These are phyloP conservation scores for Rhizopus stolonifer DNA, from an alignment of 371 early-diverging fungal species.

Conservation along the genomic window DNA sequence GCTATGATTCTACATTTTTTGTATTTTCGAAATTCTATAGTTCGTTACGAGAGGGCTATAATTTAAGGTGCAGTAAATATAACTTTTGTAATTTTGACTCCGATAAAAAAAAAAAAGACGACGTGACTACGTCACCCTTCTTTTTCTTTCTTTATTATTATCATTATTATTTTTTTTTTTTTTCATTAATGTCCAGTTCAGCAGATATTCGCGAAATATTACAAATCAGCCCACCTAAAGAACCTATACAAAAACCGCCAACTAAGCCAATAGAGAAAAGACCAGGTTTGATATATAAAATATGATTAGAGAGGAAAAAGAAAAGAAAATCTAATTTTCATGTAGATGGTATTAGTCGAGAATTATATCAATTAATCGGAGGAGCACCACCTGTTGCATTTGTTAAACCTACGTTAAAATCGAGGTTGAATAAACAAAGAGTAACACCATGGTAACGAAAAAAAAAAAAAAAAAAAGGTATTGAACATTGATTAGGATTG, in stretches of 20 bases:
- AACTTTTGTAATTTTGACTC: too few relatives aligned
- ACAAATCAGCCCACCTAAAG: slow-evolving; percentile 49
- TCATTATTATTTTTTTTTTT: slow-evolving; percentile 13
- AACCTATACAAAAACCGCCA: slow-evolving; percentile 27
- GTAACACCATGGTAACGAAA: slow-evolving; percentile 57
- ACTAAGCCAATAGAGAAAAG: slow-evolving; percentile 49
- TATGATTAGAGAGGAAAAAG: too few relatives aligned
- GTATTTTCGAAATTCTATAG: too few relatives aligned
- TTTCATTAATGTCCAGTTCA: slow-evolving; percentile 46
- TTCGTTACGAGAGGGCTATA: too few relatives aligned
- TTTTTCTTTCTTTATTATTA: slow-evolving; percentile 36
- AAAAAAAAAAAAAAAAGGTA: not conserved
- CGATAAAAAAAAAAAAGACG: too few relatives aligned
- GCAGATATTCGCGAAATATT: slow-evolving; percentile 67
- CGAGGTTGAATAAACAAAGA: slow-evolving; percentile 66
- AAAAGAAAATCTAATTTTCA: not conserved
- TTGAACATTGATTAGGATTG: slow-evolving; percentile 50
- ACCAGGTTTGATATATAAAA: slow-evolving; percentile 41
- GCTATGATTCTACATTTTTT: too few relatives aligned
- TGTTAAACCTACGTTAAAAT: slow-evolving; percentile 65
- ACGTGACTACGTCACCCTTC: slow-evolving; percentile 26
- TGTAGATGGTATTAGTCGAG: slow-evolving; percentile 66
- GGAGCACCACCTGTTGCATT: slow-evolving; percentile 68
- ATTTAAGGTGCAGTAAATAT: too few relatives aligned
- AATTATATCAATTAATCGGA: slow-evolving; percentile 69